Evolutionary conservation across 2,329 filamentous ascomycete species (phyloP).

Genomic region (Botrytis porri): DNA sequence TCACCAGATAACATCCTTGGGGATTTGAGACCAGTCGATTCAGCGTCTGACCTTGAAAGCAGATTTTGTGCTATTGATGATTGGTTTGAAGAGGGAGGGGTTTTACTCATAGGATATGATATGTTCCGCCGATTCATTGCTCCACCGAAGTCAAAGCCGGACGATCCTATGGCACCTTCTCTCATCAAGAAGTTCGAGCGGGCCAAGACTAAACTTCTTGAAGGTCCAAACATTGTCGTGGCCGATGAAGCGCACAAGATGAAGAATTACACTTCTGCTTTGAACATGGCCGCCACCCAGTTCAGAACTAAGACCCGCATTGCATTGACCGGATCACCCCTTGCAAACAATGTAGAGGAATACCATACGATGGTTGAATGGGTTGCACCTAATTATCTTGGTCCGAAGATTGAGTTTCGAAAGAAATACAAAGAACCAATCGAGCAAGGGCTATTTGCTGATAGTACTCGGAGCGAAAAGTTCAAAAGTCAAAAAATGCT

Average conservation of each 20-base stretch:
- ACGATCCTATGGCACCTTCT: neutral
- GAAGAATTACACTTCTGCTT: conserved; percentile 60
- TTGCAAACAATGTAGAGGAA: conserved; percentile 80
- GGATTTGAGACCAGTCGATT: conserved; percentile 53
- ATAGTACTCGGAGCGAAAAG: conserved; percentile 57
- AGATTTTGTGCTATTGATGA: conserved; percentile 48
- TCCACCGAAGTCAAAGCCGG: conserved; percentile 38
- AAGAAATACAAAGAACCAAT: conserved; percentile 72
- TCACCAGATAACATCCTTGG: conserved; percentile 55
- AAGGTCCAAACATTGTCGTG: conserved; percentile 68
- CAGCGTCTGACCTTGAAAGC: conserved; percentile 37
- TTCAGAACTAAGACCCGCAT: conserved; percentile 71
- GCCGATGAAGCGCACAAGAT: conserved; percentile 82
- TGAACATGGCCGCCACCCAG: conserved; percentile 51
- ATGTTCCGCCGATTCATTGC: conserved; percentile 55
- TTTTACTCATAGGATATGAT: conserved; percentile 74
- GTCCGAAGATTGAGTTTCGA: conserved; percentile 64
- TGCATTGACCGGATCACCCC: conserved; percentile 80
- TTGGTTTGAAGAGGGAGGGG: conserved; percentile 66
- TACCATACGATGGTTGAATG: conserved; percentile 87
- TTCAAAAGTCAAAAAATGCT: conserved; percentile 64
- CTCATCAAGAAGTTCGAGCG: neutral
- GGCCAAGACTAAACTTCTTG: conserved; percentile 47
- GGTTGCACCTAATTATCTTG: conserved; percentile 78
- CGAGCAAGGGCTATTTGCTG: conserved; percentile 62